Percentiles rank a stretch among this genome's conserved stretches.
Conservation (phyloP, 352 stramenopile genomes). For the Peronospora farinosa region DNA sequence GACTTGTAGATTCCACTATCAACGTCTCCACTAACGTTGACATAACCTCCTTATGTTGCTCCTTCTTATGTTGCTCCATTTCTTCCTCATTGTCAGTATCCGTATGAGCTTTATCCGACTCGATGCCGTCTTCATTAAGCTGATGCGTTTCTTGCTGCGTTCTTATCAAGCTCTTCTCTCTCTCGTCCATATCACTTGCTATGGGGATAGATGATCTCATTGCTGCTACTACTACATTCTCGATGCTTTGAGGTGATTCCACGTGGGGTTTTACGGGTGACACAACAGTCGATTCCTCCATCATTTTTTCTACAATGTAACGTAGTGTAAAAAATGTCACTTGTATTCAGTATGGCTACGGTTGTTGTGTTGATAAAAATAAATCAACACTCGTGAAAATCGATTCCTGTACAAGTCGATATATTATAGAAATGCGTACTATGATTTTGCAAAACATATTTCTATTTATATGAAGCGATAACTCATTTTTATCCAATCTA, state of each 20-base stretch:
- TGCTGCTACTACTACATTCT: background rate
- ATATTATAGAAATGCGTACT: background rate
- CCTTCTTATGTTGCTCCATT: constrained; percentile 5
- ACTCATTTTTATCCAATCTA: background rate
- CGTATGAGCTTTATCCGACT: constrained; percentile 30
- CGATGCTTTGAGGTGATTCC: constrained; percentile 2
- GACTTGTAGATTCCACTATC: constrained; percentile 4
- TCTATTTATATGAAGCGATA: background rate
- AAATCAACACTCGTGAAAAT: constrained; percentile 6
- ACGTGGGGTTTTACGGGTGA: constrained; percentile 9
- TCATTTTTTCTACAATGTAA: constrained; percentile 21
- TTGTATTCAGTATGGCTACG: constrained; percentile 18
- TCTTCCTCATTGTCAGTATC: constrained; percentile 31
- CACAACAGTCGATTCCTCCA: constrained; percentile 17
- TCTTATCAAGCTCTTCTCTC: constrained; percentile 20
- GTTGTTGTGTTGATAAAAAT: constrained; percentile 18
- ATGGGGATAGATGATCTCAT: constrained; percentile 6
- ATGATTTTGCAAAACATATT: background rate
- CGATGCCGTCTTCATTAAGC: constrained; percentile 15
- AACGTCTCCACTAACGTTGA: constrained; percentile 4
- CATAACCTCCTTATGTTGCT: constrained; percentile 1
- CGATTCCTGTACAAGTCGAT: background rate
- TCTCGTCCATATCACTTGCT: constrained; percentile 19
- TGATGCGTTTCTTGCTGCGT: constrained; percentile 16
- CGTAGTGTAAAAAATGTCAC: constrained; percentile 17